Evolutionary conservation across 2,329 filamentous ascomycete species (phyloP), one percentile per base, ranked within the genome.

Genomic region (Gremmenia infestans): DNA sequence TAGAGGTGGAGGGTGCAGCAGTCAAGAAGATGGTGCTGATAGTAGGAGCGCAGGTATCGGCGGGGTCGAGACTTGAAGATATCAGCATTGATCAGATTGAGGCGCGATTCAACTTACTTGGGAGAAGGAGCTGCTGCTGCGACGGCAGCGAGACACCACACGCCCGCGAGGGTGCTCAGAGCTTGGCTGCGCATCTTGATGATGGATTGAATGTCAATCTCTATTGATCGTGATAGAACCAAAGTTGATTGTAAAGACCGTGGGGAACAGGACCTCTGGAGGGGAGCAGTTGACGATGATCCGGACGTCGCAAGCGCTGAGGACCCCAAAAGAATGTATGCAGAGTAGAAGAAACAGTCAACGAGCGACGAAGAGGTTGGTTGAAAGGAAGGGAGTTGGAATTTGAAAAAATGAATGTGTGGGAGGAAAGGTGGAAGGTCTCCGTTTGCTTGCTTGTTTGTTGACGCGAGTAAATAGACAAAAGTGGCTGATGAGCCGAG

Each of bases 141-240:
- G 25, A 64, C 23, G 23, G 58, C 50, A 52, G 58, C 61, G 35
- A 67, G 52, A 14, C 61, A 55, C 43, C 62, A 19, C 19, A 40
- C 49, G 36, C 57, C 59, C 7, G 15, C 25, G 37, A 63, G 8
- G 48, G 47, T 39, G 15, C 19, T 48, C 19, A 61, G 47, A 28
- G 57, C n/a, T 17, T 58, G 32, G 17, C 52, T 50, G 47, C 58
- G 66, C 66, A 68, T 68, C 35, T 64, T 64, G 60, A 23, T 50
- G 23, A 48, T 28, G 52, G 48, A 43, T 32, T 17, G 14, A 25
- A 43, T 14, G 46, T 46, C 17, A 19, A 22, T 45, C 11, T 37
- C 35, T 43, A 28, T 48, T 48, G 37, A 46, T 52, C 48, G 15
- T 55, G 48, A 28, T 17, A 50, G 36, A 54, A 55, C 40, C 49